Percentiles rank a stretch among this genome's conserved stretches.
phyloP scores from a whole-genome alignment of 768 basidiomycete genomes.

The Boletus tomentosulus region DNA sequence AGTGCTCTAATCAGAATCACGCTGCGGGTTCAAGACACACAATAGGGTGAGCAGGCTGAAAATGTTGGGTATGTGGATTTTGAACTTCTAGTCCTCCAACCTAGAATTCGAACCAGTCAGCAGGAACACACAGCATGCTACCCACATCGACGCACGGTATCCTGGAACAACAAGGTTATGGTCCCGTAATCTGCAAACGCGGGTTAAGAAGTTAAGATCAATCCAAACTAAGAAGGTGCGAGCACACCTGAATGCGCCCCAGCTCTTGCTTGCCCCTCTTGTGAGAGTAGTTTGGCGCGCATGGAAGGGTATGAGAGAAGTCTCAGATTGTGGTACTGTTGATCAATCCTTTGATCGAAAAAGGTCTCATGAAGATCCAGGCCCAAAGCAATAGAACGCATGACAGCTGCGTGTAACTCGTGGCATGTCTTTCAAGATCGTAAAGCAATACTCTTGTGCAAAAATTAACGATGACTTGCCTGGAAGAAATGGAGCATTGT shows the following conservation, averaged over 20 bases:
- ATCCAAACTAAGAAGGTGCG: background rate
- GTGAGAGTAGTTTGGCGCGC: constrained; percentile 48
- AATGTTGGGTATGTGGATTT: constrained; percentile 70
- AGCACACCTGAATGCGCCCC: constrained; percentile 71
- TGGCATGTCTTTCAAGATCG: constrained; percentile 56
- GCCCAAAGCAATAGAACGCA: constrained; percentile 84
- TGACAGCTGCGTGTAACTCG: constrained; percentile 66
- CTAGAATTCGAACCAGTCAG: constrained; percentile 24
- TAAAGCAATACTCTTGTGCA: background rate
- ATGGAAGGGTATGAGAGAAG: constrained; percentile 82
- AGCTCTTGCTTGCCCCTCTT: constrained; percentile 72
- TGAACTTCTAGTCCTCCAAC: constrained; percentile 82
- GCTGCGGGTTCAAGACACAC: constrained; percentile 39
- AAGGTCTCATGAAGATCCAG: constrained; percentile 67
- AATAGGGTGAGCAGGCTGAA: constrained; percentile 70
- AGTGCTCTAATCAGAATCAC: background rate
- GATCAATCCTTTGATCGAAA: constrained; percentile 71
- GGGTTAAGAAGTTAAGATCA: background rate
- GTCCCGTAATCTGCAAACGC: constrained; percentile 68
- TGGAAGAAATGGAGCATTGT: constrained; percentile 77
- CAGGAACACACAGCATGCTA: background rate
- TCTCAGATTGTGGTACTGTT: constrained; percentile 78
- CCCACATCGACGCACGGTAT: constrained; percentile 41
- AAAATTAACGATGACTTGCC: constrained; percentile 31
- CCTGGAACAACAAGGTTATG: constrained; percentile 80